Base-by-base conservation (phyloP, 768 basidiomycete species). In the Kondoa subrosea region DNA sequence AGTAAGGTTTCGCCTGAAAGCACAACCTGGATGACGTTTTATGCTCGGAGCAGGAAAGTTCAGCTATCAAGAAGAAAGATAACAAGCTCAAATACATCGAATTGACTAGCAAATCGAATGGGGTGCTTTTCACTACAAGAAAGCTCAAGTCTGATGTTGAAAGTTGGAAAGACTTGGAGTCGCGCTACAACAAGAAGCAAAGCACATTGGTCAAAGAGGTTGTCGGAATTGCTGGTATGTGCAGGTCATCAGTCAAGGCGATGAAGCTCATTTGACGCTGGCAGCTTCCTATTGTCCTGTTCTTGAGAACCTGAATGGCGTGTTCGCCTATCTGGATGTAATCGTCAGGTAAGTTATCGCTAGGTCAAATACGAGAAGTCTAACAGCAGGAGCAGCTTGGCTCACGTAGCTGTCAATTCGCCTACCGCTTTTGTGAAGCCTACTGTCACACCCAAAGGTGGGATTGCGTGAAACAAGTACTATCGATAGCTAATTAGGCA, bases 201-300 rank as follows among this genome's bases (percentile, higher is more conserved):
- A 82, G 82, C 65, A 81, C 81, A 1, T 80, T 99, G 1, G 95
- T 97, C 56, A 91, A 87, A 76, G 89, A 96, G 74, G 87, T 99
- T 17, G 87, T 97, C 4, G 83, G 81, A 58, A 96, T 97, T 70
- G 95, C 95, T 12, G 83, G 91, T 92, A 75, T 74, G 85, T 75
- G 2, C 14, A 16, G 62, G n/a, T 15, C 21, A 33, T 50, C 62
- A 21, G 34, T 3, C 40, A 12, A 32, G 31, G 34, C 8, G 2
- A 26, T 56, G 15, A 26, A 25, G 30, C 34, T 32, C 57, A 32
- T 66, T 17, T 59, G 17, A 12, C 15, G 21, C 16, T 0, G 1
- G n/a, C 73, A 93, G 93, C 89, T 1, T 91, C 92, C 0, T 97
- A 99, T 75, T 85, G 85, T 0, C 87, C 89, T 4, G 85, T 95